Base-by-base conservation (phyloP, 2,329 filamentous ascomycete species). In the Botryotinia narcissicola region DNA sequence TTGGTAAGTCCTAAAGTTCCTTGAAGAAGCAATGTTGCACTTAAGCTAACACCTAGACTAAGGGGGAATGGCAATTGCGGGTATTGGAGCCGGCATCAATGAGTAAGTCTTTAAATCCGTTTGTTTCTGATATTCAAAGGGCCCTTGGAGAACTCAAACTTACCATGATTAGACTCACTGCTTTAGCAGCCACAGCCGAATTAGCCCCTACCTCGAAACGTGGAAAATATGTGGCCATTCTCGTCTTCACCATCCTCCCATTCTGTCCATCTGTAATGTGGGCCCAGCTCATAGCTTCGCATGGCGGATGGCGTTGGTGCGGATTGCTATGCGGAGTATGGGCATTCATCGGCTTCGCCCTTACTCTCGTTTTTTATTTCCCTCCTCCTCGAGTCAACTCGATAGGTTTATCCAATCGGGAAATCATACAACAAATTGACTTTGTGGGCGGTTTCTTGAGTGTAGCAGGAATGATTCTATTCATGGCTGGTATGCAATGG, bases 131-230 rank as follows among this genome's bases (percentile, higher is more conserved):
- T 51, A 29, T 22, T 4, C 9, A 9, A 40, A n/a, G 20, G 16
- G 14, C 7, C 0, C 12, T 14, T 3, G 18, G 5, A 68, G 22
- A 12, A 12, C 35, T 25, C 10, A 57, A 68, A 37, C 64, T 68
- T 42, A 68, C 71, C 12, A 88, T 87, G 0, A 89, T 78, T 87
- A 87, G 20, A 88, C 91, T 32, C 51, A 92, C 89, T 6, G 90
- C 91, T 7, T 83, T 93, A 16, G 90, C 91, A 40, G 91, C 87
- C 48, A 91, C 90, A 1, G 88, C 89, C 5, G 91, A 93, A 79
- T 84, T 93, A 74, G 91, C 89, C 0, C 91, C 91, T 1, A 88
- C 88, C 29, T 84, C 86, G n/a, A 88, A 91, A 80, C 87, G 91
- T 66, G 90, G 76, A 46, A 86, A 85, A 78, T 91, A 91, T 75